A percentile compares a stretch with the other conserved stretches of the same genome.
Evolutionary conservation across 345 rosid species (phyloP).

Genomic region (Acer negundo): DNA sequence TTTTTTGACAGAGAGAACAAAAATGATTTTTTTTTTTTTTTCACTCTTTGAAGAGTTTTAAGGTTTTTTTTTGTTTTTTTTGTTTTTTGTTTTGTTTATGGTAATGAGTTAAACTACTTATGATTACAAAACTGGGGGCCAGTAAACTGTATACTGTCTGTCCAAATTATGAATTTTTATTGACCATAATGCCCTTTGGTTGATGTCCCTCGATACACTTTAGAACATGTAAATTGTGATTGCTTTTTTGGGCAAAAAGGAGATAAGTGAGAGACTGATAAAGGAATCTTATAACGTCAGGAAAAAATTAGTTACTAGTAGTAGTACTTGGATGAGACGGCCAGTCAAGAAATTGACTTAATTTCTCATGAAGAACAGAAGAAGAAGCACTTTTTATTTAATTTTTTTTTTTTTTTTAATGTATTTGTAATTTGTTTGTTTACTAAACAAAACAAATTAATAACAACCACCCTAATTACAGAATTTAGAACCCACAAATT

Average conservation of each 20-base stretch:
- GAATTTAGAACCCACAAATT: too few species aligned
- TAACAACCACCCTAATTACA: too few species aligned
- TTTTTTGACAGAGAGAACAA: slow-evolving; percentile 5
- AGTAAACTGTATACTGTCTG: not conserved
- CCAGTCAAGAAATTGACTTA: too few species aligned
- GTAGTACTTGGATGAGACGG: not conserved
- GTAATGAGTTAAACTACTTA: not conserved
- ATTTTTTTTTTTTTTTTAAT: not conserved
- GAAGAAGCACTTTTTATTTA: too few species aligned
- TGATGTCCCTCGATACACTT: too few species aligned
- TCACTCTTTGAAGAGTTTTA: too few species aligned
- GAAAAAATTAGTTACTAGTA: not conserved
- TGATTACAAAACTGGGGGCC: slow-evolving; percentile 12
- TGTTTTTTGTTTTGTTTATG: not conserved
- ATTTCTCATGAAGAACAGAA: too few species aligned
- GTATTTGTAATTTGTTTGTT: not conserved
- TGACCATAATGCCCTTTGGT: slow-evolving; percentile 1
- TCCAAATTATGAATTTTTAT: slow-evolving; percentile 5
- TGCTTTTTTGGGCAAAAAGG: not conserved
- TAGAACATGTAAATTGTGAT: too few species aligned
- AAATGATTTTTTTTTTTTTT: not conserved
- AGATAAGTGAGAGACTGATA: too few species aligned
- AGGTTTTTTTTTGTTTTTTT: not conserved
- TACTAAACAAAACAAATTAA: not conserved
- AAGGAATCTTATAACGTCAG: not conserved